Percentiles rank a stretch among this genome's conserved stretches.
Evolutionary conservation across 306 rosid species (phyloP).

Genomic region (Cicer cuneatum): DNA sequence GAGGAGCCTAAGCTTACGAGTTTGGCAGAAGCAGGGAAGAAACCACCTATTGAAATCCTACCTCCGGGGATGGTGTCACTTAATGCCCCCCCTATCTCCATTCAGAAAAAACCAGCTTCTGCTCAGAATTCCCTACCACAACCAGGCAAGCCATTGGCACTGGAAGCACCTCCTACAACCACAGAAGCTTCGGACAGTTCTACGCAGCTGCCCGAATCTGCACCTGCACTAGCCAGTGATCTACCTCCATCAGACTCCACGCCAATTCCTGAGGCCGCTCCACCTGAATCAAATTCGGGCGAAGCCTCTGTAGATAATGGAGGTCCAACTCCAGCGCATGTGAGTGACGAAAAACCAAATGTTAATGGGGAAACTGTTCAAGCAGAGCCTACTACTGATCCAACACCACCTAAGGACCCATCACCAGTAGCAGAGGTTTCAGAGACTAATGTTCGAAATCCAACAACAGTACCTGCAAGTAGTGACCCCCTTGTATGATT

Average conservation of each 20-base stretch:
- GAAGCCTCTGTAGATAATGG: slow-evolving; percentile 44
- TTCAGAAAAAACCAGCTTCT: slow-evolving; percentile 74
- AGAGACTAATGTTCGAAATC: slow-evolving; percentile 40
- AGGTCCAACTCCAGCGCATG: slow-evolving; percentile 49
- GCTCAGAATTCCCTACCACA: slow-evolving; percentile 64
- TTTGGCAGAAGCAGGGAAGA: slow-evolving; percentile 93
- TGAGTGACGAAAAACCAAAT: slow-evolving; percentile 48
- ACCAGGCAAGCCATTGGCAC: slow-evolving; percentile 72
- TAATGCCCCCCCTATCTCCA: slow-evolving; percentile 65
- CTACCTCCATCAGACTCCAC: slow-evolving; percentile 46
- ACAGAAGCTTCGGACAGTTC: slow-evolving; percentile 50
- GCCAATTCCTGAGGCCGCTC: slow-evolving; percentile 44
- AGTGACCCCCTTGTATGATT: slow-evolving; percentile 54
- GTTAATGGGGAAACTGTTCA: slow-evolving; percentile 47
- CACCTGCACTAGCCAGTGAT: slow-evolving; percentile 52
- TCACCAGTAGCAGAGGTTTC: slow-evolving; percentile 51
- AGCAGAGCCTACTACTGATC: slow-evolving; percentile 43
- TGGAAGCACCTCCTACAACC: slow-evolving; percentile 76
- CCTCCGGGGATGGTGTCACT: slow-evolving; percentile 94
- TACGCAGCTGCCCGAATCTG: slow-evolving; percentile 54
- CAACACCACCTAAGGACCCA: slow-evolving; percentile 49
- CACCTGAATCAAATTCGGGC: slow-evolving; percentile 52
- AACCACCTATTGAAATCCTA: slow-evolving; percentile 89
- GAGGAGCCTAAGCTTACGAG: slow-evolving; percentile 96
- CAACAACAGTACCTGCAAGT: slow-evolving; percentile 42